These are phyloP conservation scores for Ophiostoma ulmi DNA, from an alignment of 2,329 filamentous ascomycete species.

Conservation along the genomic window DNA sequence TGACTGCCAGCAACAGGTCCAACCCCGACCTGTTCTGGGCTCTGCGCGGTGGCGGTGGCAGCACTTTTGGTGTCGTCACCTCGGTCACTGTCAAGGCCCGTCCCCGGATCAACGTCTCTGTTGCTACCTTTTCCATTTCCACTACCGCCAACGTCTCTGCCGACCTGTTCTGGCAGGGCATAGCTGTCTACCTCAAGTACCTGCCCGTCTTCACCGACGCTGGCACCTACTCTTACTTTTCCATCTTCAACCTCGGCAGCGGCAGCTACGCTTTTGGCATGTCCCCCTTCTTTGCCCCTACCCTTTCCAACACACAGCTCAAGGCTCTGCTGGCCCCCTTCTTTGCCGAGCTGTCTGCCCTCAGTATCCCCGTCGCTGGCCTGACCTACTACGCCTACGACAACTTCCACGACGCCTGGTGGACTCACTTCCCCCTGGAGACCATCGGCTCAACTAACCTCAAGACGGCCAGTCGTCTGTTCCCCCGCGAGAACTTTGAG, in stretches of 20 bases:
- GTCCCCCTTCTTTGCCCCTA: conserved; percentile 31
- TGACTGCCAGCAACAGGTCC: conserved; percentile 40
- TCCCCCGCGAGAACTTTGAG: conserved; percentile 32
- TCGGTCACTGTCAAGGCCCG: conserved; percentile 28
- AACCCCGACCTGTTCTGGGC: conserved; percentile 56
- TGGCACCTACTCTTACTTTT: conserved; percentile 35
- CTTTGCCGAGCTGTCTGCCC: conserved; percentile 28
- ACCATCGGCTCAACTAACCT: conserved; percentile 35
- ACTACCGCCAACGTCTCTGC: conserved; percentile 37
- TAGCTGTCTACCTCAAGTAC: conserved; percentile 32
- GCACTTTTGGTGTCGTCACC: conserved; percentile 38
- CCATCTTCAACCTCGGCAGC: conserved; percentile 27
- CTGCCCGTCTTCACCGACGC: conserved; percentile 32
- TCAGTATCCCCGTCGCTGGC: conserved; percentile 28
- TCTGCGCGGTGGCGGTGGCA: conserved; percentile 42
- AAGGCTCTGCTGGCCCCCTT: conserved; percentile 29
- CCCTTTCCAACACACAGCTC: conserved; percentile 27
- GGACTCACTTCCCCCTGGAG: conserved; percentile 32
- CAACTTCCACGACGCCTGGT: conserved; percentile 46
- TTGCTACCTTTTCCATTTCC: conserved; percentile 29
- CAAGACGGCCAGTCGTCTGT: conserved; percentile 32
- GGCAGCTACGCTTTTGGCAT: conserved; percentile 30
- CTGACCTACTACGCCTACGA: conserved; percentile 29
- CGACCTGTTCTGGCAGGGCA: conserved; percentile 37
- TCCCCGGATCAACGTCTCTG: conserved; percentile 27